Conservation (phyloP, 1,139 yeast genomes). For the Yamadazyma kanchanaburiensis region DNA sequence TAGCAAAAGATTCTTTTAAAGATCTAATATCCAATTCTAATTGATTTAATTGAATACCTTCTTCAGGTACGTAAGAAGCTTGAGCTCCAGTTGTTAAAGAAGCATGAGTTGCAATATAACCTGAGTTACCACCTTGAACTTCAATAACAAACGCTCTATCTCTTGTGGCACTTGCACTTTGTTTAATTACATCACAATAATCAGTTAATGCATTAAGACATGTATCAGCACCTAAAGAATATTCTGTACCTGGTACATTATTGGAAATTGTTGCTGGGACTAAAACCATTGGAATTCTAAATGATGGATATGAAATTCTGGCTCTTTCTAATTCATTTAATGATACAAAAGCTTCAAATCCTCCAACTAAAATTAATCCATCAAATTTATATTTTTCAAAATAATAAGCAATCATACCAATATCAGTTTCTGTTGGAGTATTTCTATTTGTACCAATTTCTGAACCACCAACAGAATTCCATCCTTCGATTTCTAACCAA, state of each 20-base stretch:
- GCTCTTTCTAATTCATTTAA: slow-evolving; percentile 65
- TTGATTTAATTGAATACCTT: slow-evolving; percentile 59
- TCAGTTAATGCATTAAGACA: slow-evolving; percentile 86
- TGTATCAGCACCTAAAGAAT: slow-evolving; percentile 90
- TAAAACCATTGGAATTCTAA: slow-evolving; percentile 74
- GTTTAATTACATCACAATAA: slow-evolving; percentile 94
- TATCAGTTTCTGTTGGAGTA: slow-evolving; percentile 62
- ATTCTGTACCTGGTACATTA: slow-evolving; percentile 96
- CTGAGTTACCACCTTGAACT: slow-evolving; percentile 96
- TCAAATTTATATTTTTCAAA: slow-evolving; percentile 71
- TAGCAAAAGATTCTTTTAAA: slow-evolving; percentile 63
- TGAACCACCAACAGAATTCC: slow-evolving; percentile 77
- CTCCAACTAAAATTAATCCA: slow-evolving; percentile 74
- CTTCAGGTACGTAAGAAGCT: slow-evolving; percentile 91
- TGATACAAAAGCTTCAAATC: slow-evolving; percentile 75
- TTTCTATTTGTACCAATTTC: slow-evolving; percentile 80
- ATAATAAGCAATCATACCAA: slow-evolving; percentile 74
- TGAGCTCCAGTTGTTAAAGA: slow-evolving; percentile 92
- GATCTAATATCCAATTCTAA: slow-evolving; percentile 19
- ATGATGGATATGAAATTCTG: slow-evolving; percentile 63
- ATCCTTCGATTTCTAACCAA: slow-evolving; percentile 71
- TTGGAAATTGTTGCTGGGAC: slow-evolving; percentile 93
- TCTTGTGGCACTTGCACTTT: slow-evolving; percentile 91
- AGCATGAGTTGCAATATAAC: slow-evolving; percentile 84
- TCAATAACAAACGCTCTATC: slow-evolving; percentile 95